Conservation (phyloP, 2,329 filamentous ascomycete genomes). For the Hypoxylon sp. region DNA sequence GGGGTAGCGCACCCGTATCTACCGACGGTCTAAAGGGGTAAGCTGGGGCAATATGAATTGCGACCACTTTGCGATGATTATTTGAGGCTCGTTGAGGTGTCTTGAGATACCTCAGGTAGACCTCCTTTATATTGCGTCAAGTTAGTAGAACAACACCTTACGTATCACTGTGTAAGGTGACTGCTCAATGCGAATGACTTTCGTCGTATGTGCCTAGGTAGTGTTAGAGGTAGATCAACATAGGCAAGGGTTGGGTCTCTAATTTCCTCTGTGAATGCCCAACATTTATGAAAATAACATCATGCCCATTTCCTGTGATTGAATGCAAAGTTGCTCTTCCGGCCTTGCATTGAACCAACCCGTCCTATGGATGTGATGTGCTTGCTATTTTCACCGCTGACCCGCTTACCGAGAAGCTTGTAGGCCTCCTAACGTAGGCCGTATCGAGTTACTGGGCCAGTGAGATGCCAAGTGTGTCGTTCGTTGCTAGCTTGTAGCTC, state of each 20-base stretch:
- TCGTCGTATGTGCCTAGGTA: not conserved
- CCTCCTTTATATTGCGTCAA: not conserved
- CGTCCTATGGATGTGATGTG: not conserved
- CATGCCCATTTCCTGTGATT: not conserved
- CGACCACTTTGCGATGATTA: not conserved
- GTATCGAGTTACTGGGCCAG: not conserved
- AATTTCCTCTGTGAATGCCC: not conserved
- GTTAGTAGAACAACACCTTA: too few relatives aligned
- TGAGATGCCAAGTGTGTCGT: not conserved
- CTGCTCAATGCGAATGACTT: not conserved
- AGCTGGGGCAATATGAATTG: not conserved
- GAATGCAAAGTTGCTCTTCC: not conserved
- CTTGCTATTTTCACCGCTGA: not conserved
- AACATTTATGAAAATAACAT: not conserved
- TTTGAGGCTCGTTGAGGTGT: not conserved
- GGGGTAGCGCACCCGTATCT: not conserved
- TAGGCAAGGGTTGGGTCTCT: not conserved
- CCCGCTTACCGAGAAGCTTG: not conserved
- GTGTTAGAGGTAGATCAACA: not conserved
- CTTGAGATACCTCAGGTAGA: not conserved
- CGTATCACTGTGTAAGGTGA: not conserved
- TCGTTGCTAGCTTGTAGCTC: not conserved
- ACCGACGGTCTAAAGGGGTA: not conserved
- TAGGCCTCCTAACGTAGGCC: not conserved
- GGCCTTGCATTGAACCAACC: not conserved